phyloP scores from a whole-genome alignment of 2,329 filamentous ascomycete genomes.

The Chrysosporium keratinophilum region DNA sequence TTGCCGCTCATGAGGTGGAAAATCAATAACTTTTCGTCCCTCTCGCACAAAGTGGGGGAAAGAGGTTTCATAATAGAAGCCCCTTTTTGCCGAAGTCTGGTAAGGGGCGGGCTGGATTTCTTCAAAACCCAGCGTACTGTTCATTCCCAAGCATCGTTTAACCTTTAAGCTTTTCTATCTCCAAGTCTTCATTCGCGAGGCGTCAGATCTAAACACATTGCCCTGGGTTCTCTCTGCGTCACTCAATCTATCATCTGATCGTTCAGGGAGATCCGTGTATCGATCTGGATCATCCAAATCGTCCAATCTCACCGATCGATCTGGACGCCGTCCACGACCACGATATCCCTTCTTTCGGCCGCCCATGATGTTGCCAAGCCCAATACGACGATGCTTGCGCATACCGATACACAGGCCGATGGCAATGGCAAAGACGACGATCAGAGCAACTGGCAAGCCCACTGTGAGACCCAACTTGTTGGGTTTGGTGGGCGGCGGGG shows the following conservation, averaged over 20 bases:
- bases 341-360: constrained; percentile 31
- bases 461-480: constrained; percentile 32
- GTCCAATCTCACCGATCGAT: constrained; percentile 24
- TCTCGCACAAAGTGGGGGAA: too few relatives aligned
- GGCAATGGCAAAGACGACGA: constrained; percentile 29
- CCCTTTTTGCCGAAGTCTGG: too few relatives aligned
- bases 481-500: constrained; percentile 21
- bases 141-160: not conserved
- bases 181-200: constrained; percentile 32
- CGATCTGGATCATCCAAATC: constrained; percentile 21
- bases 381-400: constrained; percentile 31
- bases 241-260: constrained; percentile 22
- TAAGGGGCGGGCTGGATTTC: too few relatives aligned
- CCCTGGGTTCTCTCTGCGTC: constrained; percentile 23
- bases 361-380: constrained; percentile 29
- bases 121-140: not conserved
- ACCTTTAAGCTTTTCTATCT: constrained; percentile 10
- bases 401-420: constrained; percentile 34
- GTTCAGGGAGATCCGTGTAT: constrained; percentile 19
- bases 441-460: constrained; percentile 34
- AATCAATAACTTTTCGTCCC: too few relatives aligned
- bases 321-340: constrained; percentile 14
- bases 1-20: too few relatives aligned
- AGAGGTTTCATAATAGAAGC: too few relatives aligned
- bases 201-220: constrained; percentile 30